Percentiles rank a stretch among this genome's conserved stretches.
phyloP scores from a whole-genome alignment of 2,329 filamentous ascomycete genomes.

The Alternaria infectoria region DNA sequence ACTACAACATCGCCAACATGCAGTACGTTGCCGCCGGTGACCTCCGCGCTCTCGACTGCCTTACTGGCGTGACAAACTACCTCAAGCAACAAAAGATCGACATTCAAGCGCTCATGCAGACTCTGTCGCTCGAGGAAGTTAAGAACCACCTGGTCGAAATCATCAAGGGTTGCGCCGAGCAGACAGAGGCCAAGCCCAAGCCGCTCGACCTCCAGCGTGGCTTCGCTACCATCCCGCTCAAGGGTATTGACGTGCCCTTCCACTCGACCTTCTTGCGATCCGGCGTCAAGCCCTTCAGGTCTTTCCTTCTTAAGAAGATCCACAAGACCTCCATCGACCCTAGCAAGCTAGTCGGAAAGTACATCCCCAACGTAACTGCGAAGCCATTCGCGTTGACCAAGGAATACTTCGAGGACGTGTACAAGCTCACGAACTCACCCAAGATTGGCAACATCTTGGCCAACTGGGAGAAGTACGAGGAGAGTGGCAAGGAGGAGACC shows the following conservation, averaged over 20 bases:
- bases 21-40: constrained; percentile 73
- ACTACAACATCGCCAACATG: constrained; percentile 80
- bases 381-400: constrained; percentile 93
- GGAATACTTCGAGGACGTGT: constrained; percentile 99
- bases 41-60: constrained; percentile 68
- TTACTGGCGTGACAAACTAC: constrained; percentile 87
- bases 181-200: constrained; percentile 85
- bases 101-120: constrained; percentile 89
- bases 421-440: constrained; percentile 83
- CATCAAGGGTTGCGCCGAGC: constrained; percentile 84
- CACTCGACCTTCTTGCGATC: constrained; percentile 98
- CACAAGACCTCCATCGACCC: constrained; percentile 99
- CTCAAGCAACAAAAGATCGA: constrained; percentile 97
- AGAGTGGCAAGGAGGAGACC: constrained; percentile 40
- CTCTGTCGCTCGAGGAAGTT: constrained; percentile 85
- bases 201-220: constrained; percentile 92
- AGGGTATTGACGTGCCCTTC: constrained; percentile 98
- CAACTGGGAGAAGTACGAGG: constrained; percentile 68
- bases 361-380: constrained; percentile 98
- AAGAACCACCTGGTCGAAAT: constrained; percentile 90
- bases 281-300: constrained; percentile 98
- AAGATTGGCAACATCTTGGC: constrained; percentile 80
- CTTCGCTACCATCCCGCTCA: constrained; percentile 94
- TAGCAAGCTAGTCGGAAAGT: constrained; percentile 95
- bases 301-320: constrained; percentile 99